phyloP scores from a whole-genome alignment of 1,139 yeast genomes.

The Taphrina wiesneri region DNA sequence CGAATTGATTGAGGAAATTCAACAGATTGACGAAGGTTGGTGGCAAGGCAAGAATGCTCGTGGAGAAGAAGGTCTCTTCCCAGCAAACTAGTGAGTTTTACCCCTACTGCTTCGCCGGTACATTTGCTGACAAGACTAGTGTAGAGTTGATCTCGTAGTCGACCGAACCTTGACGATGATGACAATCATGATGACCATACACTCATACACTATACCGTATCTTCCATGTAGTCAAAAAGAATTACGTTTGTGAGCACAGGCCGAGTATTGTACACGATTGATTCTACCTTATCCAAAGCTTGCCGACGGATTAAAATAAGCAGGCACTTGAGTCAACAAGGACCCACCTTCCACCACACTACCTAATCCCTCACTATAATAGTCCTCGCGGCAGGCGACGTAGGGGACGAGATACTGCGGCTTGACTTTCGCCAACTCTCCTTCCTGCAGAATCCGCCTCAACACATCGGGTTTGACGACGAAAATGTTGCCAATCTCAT shows the following conservation, averaged over 20 bases:
- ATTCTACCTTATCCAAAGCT: neutral
- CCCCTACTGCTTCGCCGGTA: neutral
- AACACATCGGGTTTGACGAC: slow-evolving; percentile 67
- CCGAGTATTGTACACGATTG: neutral
- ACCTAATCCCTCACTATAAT: slow-evolving; percentile 31
- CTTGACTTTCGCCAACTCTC: slow-evolving; percentile 70
- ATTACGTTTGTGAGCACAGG: too few species aligned
- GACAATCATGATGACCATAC: neutral
- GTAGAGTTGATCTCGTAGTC: slow-evolving; percentile 4
- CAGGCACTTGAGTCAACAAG: slow-evolving; percentile 8
- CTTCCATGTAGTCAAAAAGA: neutral
- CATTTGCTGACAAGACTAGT: neutral
- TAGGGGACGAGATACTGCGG: slow-evolving; percentile 54
- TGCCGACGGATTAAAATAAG: neutral
- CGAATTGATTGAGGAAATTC: slow-evolving; percentile 76
- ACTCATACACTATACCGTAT: neutral
- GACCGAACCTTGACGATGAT: neutral
- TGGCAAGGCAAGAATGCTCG: slow-evolving; percentile 77
- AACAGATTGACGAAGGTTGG: slow-evolving; percentile 93
- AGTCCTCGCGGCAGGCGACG: slow-evolving; percentile 37
- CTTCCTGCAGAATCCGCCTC: slow-evolving; percentile 78
- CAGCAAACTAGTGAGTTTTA: slow-evolving; percentile 45
- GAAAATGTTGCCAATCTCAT: slow-evolving; percentile 81
- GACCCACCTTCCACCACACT: slow-evolving; percentile 27
- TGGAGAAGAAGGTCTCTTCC: slow-evolving; percentile 84